Conservation (phyloP, 495 filamentous ascomycete genomes). For the Penicillium waksmanii region DNA sequence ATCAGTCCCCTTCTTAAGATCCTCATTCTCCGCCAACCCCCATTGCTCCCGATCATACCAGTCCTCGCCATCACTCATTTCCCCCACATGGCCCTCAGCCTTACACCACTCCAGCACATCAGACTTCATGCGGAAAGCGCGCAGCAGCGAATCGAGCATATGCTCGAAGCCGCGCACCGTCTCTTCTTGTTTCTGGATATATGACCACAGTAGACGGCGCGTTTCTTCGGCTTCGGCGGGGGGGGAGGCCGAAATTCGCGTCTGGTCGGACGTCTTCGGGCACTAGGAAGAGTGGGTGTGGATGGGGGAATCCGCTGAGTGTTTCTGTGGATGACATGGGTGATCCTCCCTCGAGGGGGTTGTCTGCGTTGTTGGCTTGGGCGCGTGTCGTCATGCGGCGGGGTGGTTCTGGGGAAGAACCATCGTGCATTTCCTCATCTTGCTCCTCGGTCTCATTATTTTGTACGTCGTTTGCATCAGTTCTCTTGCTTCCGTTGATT, state of each 20-base stretch:
- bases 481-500: conserved; percentile 19
- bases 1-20: conserved; percentile 87
- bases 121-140: conserved; percentile 76
- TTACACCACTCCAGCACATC: conserved; percentile 84
- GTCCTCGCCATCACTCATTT: conserved; percentile 90
- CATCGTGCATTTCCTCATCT: conserved; percentile 46
- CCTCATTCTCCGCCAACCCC: conserved; percentile 71
- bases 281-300: conserved; percentile 86
- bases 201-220: conserved; percentile 77
- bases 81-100: conserved; percentile 85
- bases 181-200: conserved; percentile 96
- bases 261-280: conserved; percentile 73
- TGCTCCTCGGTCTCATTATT: conserved; percentile 33
- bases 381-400: conserved; percentile 73
- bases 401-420: conserved; percentile 46
- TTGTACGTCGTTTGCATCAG: conserved; percentile 14
- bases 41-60: conserved; percentile 94
- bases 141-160: conserved; percentile 74
- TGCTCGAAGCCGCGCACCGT: conserved; percentile 78
- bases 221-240: conserved; percentile 85
- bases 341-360: conserved; percentile 40
- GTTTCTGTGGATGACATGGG: conserved; percentile 53
- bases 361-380: conserved; percentile 61
- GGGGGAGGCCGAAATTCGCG: conserved; percentile 75
- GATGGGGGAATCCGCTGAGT: conserved; percentile 52